phyloP scores from a whole-genome alignment of 805 yeast genomes.

The Spathaspora passalidarum region DNA sequence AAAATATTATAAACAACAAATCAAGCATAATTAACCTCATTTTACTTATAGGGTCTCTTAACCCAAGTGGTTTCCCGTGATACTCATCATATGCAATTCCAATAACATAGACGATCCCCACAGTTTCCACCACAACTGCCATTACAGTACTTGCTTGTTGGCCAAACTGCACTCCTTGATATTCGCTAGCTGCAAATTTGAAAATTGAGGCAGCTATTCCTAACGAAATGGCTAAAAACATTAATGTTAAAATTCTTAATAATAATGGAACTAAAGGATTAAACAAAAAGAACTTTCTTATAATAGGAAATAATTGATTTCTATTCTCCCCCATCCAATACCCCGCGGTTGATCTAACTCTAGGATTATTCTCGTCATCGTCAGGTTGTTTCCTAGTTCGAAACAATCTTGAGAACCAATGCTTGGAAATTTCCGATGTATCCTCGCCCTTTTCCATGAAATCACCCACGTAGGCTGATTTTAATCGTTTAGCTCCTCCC shows the following conservation, averaged over 20 bases:
- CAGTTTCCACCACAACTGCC: slow-evolving; percentile 82
- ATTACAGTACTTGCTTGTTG: slow-evolving; percentile 90
- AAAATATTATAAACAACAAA: slow-evolving; percentile 80
- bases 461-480: slow-evolving; percentile 20
- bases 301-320: slow-evolving; percentile 59
- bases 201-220: slow-evolving; percentile 67
- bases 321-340: slow-evolving; percentile 68
- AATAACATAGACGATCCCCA: slow-evolving; percentile 71
- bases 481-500: slow-evolving; percentile 70
- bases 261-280: slow-evolving; percentile 82
- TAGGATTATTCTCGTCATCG: slow-evolving; percentile 24
- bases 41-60: slow-evolving; percentile 81
- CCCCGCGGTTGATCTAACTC: slow-evolving; percentile 55
- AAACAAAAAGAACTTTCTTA: slow-evolving; percentile 58
- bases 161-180: slow-evolving; percentile 38
- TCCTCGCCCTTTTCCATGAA: background rate
- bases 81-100: slow-evolving; percentile 91
- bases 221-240: slow-evolving; percentile 64
- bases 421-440: background rate
- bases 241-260: slow-evolving; percentile 49
- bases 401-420: background rate
- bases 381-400: slow-evolving; percentile 16
- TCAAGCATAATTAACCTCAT: slow-evolving; percentile 80
- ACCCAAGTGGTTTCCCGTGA: slow-evolving; percentile 86
- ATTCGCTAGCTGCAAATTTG: slow-evolving; percentile 30